A percentile compares a stretch with the other conserved stretches of the same genome.
Conservation (phyloP, 257 asterid genomes). For the Fraxinus quadrangulata region DNA sequence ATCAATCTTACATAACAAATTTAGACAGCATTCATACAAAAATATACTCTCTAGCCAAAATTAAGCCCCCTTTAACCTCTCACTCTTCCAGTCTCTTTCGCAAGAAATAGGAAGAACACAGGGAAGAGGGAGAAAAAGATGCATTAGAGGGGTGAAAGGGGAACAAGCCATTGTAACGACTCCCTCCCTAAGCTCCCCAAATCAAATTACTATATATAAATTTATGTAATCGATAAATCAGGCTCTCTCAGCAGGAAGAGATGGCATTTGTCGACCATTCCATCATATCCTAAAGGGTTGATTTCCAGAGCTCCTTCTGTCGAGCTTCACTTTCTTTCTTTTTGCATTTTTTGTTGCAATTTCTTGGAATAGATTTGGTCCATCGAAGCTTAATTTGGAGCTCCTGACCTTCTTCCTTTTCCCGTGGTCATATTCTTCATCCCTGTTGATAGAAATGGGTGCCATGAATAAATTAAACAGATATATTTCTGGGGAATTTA, state of each 20-base stretch:
- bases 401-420: constrained; percentile 80
- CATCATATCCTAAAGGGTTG: constrained; percentile 67
- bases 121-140: background rate
- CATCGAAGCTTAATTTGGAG: constrained; percentile 47
- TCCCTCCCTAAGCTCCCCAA: constrained; percentile 1
- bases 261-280: background rate
- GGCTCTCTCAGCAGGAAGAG: constrained; percentile 13
- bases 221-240: background rate
- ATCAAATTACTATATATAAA: background rate
- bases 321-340: constrained; percentile 47
- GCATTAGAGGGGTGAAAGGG: background rate
- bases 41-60: background rate
- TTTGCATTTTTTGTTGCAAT: constrained; percentile 49
- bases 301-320: constrained; percentile 40
- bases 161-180: background rate
- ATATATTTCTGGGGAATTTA: background rate
- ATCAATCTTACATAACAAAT: background rate
- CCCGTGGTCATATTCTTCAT: constrained; percentile 88
- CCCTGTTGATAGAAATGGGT: constrained; percentile 49
- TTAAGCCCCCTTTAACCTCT: background rate
- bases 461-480: background rate
- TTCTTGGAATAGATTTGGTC: constrained; percentile 81
- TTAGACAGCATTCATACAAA: background rate
- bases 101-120: background rate
- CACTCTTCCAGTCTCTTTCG: background rate